A percentile compares a stretch with the other conserved stretches of the same genome.
Evolutionary conservation across 352 stramenopile genomes (phyloP).

Genomic region (Phytophthora nicotianae): DNA sequence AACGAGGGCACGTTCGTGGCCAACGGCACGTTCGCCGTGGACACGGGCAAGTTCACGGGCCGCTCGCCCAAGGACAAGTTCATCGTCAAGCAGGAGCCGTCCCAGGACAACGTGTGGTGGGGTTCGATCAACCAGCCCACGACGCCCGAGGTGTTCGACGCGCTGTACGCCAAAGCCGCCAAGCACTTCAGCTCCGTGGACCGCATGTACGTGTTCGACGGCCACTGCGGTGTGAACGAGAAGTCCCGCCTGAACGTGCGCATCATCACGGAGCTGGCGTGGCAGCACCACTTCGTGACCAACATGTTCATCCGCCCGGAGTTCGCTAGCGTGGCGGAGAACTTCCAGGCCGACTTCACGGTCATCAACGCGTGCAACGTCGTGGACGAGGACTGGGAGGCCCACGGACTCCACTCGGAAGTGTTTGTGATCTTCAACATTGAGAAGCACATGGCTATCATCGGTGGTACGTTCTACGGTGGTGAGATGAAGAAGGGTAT

Average conservation of each 20-base stretch:
- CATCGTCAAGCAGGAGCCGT: constrained; percentile 94
- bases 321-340: constrained; percentile 83
- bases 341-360: constrained; percentile 97
- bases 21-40: constrained; percentile 95
- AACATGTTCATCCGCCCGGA: constrained; percentile 96
- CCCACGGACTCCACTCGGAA: constrained; percentile 94
- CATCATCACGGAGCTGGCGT: constrained; percentile 97
- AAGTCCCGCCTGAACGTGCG: constrained; percentile 95
- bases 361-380: constrained; percentile 98
- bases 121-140: constrained; percentile 96
- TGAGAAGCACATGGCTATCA: constrained; percentile 95
- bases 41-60: constrained; percentile 99
- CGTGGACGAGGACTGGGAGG: constrained; percentile 94
- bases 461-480: constrained; percentile 96
- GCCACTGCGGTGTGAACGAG: constrained; percentile 94
- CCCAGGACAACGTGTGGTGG: constrained; percentile 97
- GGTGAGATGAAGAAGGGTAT: constrained; percentile 99
- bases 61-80: constrained; percentile 99
- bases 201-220: constrained; percentile 97
- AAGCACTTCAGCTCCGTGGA: constrained; percentile 93
- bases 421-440: constrained; percentile 98
- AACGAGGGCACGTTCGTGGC: constrained; percentile 91
- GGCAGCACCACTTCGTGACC: constrained; percentile 98
- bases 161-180: constrained; percentile 94
- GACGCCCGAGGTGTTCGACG: constrained; percentile 94